These are phyloP conservation scores for Dictyostelium firmibasis DNA, from an alignment of 78 protist species.

Conservation along the genomic window DNA sequence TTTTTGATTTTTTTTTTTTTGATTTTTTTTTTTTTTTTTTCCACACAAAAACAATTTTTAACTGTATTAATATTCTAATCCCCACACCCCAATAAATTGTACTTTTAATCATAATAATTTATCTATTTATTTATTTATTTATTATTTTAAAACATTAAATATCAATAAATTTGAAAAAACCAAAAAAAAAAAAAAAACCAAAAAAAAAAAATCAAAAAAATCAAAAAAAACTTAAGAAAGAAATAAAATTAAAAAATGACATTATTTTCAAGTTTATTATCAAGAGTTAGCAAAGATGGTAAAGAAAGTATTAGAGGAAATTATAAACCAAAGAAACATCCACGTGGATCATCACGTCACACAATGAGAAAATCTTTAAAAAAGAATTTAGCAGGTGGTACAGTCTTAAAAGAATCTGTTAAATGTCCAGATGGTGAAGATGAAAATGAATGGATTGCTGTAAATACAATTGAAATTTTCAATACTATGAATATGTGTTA, in stretches of 20 bases:
- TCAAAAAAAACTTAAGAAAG: not conserved
- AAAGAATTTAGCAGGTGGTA: slow-evolving; percentile 17
- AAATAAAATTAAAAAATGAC: not conserved
- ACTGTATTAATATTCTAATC: not conserved
- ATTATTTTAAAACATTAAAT: not conserved
- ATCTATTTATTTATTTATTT: not conserved
- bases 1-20: not conserved
- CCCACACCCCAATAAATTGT: not conserved
- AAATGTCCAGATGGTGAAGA: slow-evolving; percentile 71
- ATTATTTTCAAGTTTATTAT: not conserved
- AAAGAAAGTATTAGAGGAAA: slow-evolving; percentile 17
- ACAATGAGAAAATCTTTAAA: slow-evolving; percentile 44
- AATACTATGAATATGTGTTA: slow-evolving; percentile 50
- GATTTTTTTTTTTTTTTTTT: too few species aligned
- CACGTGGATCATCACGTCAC: slow-evolving; percentile 48
- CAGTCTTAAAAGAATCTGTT: slow-evolving; percentile 34
- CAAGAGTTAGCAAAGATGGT: slow-evolving; percentile 1
- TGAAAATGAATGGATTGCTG: slow-evolving; percentile 76
- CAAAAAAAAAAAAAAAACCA: not conserved
- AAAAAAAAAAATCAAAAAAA: not conserved
- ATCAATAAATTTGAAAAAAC: not conserved
- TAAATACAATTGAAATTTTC: slow-evolving; percentile 37
- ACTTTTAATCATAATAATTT: not conserved
- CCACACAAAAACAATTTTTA: not conserved
- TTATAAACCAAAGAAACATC: slow-evolving; percentile 39